Percentiles rank a stretch among this genome's conserved stretches.
These are phyloP conservation scores for Bisporella sp. DNA, from an alignment of 2,329 filamentous ascomycete species.

Conservation along the genomic window DNA sequence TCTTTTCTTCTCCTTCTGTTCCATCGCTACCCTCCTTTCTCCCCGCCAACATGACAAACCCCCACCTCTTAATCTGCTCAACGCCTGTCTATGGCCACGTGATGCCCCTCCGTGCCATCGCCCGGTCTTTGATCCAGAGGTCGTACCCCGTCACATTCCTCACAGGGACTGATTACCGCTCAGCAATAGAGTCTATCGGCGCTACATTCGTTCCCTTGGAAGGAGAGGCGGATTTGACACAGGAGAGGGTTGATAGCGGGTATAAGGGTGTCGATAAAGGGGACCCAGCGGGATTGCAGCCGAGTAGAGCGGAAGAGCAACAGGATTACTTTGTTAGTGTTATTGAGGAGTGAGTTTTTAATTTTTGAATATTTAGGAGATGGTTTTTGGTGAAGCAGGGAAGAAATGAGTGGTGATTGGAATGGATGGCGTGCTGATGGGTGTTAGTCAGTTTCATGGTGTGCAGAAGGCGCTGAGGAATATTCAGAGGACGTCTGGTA, in stretches of 20 bases:
- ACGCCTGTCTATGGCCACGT: slow-evolving; percentile 12
- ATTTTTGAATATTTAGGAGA: too few relatives aligned
- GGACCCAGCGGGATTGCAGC: too few relatives aligned
- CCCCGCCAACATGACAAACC: background rate
- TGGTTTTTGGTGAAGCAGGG: too few relatives aligned
- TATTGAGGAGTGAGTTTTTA: too few relatives aligned
- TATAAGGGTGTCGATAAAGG: too few relatives aligned
- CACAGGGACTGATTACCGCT: slow-evolving; percentile 29
- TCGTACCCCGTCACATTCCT: slow-evolving; percentile 38
- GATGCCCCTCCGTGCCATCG: slow-evolving; percentile 10
- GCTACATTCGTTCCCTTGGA: slow-evolving; percentile 29
- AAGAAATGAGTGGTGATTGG: too few relatives aligned
- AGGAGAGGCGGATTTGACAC: slow-evolving; percentile 14
- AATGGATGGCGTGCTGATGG: too few relatives aligned
- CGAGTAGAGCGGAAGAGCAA: too few relatives aligned
- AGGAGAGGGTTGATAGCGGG: background rate
- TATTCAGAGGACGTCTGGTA: slow-evolving; percentile 26
- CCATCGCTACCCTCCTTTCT: too few relatives aligned
- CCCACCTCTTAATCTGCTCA: background rate
- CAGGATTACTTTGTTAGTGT: too few relatives aligned
- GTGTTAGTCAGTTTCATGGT: slow-evolving; percentile 21
- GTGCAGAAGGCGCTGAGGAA: slow-evolving; percentile 30
- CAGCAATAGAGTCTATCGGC: slow-evolving; percentile 29
- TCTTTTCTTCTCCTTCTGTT: too few relatives aligned
- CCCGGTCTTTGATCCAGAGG: slow-evolving; percentile 18